Base-by-base conservation (phyloP, 106 monocot genomes). In the Amphibolis antarctica region DNA sequence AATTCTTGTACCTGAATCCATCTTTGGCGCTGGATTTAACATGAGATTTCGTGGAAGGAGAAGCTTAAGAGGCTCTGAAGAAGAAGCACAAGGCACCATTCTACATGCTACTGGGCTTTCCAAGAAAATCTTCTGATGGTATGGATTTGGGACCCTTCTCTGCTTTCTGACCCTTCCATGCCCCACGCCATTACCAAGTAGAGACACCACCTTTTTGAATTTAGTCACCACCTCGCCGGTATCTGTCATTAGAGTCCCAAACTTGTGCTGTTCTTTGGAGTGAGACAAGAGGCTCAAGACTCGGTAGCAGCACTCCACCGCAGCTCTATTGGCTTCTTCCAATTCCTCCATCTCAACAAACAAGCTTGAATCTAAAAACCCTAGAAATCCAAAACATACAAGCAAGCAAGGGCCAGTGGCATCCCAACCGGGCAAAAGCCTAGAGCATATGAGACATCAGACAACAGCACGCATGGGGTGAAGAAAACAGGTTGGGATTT, bases 251-350 rank as follows among this genome's bases (percentile, higher is more conserved):
- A 86, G 44, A 25, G 59, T 70, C 44, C 67, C 73, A 30, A 59
- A 48, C 53, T 83, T 76, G 55, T 71, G 55, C 48, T 78, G 74
- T 42, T 86, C 80, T 22, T 86, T 73, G 13, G 77, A 67, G 29
- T 77, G 69, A n/a, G 81, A 82, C 10, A 89, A 73, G 28, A 79
- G 77, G 62, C 45, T 83, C 46, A 96, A 68, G 42, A 96, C 65
- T 74, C 78, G 82, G 51, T 89, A 62, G 53, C 86, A 76, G 65
- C 79, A 80, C 71, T 86, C 83, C 28, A 96, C 76, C 14, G 94
- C 94, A 22, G 65, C 77, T 47, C 77, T 77, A 46, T 89, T 82
- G 12, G 86, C 84, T 65, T 80, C 82, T 63, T 86, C 94, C 48
- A 82, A 76, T 53, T 76, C 83, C 65, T 89, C 94, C 94, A 96